Conservation (phyloP, 805 yeast genomes). For the Wickerhamomyces sydowiorum region DNA sequence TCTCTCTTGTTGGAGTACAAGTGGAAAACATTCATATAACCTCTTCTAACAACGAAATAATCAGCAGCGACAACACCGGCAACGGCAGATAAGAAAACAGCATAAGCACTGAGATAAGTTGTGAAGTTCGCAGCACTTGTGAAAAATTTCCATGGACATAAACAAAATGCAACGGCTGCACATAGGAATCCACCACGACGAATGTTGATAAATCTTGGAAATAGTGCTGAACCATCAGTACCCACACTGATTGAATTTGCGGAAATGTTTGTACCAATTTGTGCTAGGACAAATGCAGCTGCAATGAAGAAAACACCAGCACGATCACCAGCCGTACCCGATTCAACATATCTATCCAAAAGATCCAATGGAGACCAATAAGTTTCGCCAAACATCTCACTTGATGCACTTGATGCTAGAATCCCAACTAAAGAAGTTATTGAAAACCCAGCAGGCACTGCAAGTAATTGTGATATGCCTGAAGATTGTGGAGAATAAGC, state of each 20-base stretch:
- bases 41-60: constrained; percentile 69
- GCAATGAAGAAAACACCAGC: constrained; percentile 70
- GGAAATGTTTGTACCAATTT: constrained; percentile 68
- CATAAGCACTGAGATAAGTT: constrained; percentile 73
- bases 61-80: constrained; percentile 73
- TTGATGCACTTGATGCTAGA: constrained; percentile 65
- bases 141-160: constrained; percentile 78
- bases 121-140: constrained; percentile 69
- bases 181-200: constrained; percentile 62
- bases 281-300: constrained; percentile 62
- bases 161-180: constrained; percentile 58
- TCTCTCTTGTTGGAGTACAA: constrained; percentile 44
- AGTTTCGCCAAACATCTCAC: constrained; percentile 28
- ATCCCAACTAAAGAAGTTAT: constrained; percentile 76
- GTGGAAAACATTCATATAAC: constrained; percentile 57
- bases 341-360: constrained; percentile 30
- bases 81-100: constrained; percentile 77
- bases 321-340: constrained; percentile 23
- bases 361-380: constrained; percentile 37
- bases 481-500: constrained; percentile 46
- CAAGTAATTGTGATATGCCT: constrained; percentile 44
- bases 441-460: constrained; percentile 69
- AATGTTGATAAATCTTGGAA: constrained; percentile 54
- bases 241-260: constrained; percentile 60
- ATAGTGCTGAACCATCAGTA: constrained; percentile 49